Conservation (phyloP, 2,329 filamentous ascomycete genomes). For the Lithohypha guttulata region DNA sequence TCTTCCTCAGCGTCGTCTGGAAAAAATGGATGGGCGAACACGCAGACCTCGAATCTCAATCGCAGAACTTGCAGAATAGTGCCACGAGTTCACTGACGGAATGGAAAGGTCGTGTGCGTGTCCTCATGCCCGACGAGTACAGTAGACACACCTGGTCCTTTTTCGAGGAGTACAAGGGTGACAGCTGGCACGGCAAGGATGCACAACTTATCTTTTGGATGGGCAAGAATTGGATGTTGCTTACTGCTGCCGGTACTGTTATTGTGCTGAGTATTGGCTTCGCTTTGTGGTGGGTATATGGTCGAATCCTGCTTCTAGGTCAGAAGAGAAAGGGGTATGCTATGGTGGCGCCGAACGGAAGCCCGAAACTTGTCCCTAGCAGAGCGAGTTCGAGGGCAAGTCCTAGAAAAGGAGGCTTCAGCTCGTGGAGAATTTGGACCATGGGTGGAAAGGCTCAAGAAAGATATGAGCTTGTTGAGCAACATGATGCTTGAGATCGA, state of each 20-base stretch:
- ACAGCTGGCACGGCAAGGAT: conserved; percentile 56
- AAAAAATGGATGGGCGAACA: conserved; percentile 56
- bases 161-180: conserved; percentile 56
- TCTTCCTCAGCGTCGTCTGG: conserved; percentile 67
- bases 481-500: conserved; percentile 18
- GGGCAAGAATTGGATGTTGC: conserved; percentile 46
- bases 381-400: background rate
- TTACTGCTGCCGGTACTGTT: conserved; percentile 42
- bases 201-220: conserved; percentile 57
- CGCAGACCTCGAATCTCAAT: conserved; percentile 23
- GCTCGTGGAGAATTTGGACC: background rate
- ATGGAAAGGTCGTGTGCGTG: conserved; percentile 46
- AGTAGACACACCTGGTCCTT: conserved; percentile 59
- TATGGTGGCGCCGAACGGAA: background rate
- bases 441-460: conserved; percentile 6
- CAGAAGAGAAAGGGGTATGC: conserved; percentile 10
- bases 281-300: conserved; percentile 41
- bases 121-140: conserved; percentile 62
- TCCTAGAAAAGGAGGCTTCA: background rate
- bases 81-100: conserved; percentile 1
- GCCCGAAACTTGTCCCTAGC: background rate
- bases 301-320: conserved; percentile 34
- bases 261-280: conserved; percentile 39
- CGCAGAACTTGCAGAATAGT: background rate
- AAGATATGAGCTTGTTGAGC: conserved; percentile 14